These are phyloP conservation scores for Talaromyces sp. DNA, from an alignment of 2,329 filamentous ascomycete species.

Conservation along the genomic window DNA sequence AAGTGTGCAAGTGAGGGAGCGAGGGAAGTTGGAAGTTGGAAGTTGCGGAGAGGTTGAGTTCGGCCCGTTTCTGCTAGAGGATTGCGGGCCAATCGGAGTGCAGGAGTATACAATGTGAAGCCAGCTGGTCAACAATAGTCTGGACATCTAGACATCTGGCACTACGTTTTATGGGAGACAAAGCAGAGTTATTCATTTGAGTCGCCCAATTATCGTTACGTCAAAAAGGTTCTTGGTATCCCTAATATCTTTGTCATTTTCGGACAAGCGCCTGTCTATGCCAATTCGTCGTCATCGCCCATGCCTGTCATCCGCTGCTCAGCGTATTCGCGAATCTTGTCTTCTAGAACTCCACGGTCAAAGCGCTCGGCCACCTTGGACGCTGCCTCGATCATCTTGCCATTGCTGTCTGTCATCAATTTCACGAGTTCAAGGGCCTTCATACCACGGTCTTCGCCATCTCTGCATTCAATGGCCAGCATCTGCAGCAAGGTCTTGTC, in stretches of 20 bases:
- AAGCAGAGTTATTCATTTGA: too few species aligned
- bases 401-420: conserved; percentile 80
- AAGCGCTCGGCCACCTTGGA: conserved; percentile 87
- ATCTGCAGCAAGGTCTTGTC: conserved; percentile 91
- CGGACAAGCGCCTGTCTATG: too few species aligned
- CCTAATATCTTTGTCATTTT: not conserved
- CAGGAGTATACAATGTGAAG: conserved; percentile 16
- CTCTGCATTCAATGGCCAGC: conserved; percentile 84
- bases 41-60: conserved; percentile 7
- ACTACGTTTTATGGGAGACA: too few species aligned
- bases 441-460: conserved; percentile 92
- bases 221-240: conserved; percentile 8
- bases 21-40: not conserved
- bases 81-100: conserved; percentile 19
- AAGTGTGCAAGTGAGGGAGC: not conserved
- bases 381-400: conserved; percentile 89
- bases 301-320: conserved; percentile 68
- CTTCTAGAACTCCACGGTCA: conserved; percentile 74
- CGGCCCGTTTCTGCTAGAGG: conserved; percentile 11
- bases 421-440: conserved; percentile 88
- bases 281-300: conserved; percentile 56
- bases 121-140: not conserved
- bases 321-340: conserved; percentile 86
- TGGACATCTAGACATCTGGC: too few species aligned
- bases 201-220: too few species aligned